phyloP scores from a whole-genome alignment of 2,329 filamentous ascomycete species.

The Didymella sp. region DNA sequence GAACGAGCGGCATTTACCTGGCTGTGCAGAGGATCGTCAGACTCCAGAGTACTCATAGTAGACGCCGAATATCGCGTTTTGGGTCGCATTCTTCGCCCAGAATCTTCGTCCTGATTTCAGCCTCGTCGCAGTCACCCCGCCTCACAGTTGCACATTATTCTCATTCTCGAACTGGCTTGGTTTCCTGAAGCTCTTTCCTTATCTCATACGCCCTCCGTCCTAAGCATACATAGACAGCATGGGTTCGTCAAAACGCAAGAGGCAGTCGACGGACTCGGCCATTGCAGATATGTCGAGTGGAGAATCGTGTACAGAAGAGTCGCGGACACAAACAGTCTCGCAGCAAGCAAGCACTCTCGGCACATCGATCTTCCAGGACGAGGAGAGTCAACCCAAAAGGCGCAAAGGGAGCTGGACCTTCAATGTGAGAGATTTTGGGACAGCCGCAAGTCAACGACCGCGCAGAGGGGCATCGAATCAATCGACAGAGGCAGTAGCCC shows the following conservation, averaged over 20 bases:
- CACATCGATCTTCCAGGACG: not conserved
- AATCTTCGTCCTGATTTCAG: not conserved
- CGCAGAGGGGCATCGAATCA: not conserved
- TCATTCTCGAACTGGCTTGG: not conserved
- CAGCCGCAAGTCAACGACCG: slow-evolving; percentile 13
- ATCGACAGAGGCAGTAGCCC: not conserved
- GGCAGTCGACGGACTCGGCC: slow-evolving; percentile 12
- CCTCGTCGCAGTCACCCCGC: not conserved
- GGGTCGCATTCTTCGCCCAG: not conserved
- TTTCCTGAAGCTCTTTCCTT: not conserved
- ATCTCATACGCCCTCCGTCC: not conserved
- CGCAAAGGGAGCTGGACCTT: not conserved
- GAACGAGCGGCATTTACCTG: not conserved
- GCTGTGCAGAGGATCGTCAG: not conserved
- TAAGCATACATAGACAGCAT: not conserved
- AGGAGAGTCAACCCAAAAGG: not conserved
- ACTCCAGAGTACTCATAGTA: not conserved
- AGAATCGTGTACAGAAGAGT: not conserved
- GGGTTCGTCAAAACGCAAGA: slow-evolving; percentile 12
- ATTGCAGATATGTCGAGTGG: slow-evolving; percentile 17
- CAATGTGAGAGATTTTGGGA: slow-evolving; percentile 2
- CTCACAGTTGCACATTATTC: not conserved
- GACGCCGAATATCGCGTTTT: no score
- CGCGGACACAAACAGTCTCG: not conserved
- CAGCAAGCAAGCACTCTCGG: not conserved